Base-by-base conservation (phyloP, 2,329 filamentous ascomycete genomes). In the Gaeumannomyces tritici region DNA sequence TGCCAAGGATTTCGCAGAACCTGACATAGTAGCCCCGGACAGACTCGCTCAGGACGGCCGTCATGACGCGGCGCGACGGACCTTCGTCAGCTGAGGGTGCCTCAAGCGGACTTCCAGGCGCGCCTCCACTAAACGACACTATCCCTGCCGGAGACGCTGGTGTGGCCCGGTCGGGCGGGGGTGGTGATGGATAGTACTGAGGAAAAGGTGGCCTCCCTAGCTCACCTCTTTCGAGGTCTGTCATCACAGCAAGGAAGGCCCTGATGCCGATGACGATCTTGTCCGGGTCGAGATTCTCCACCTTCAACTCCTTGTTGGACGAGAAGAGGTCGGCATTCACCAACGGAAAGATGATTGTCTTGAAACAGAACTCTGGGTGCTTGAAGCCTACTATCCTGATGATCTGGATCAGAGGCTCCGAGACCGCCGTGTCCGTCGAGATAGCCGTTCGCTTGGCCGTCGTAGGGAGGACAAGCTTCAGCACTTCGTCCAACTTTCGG, bases 191-290 rank as follows among this genome's bases (percentile, higher is more conserved):
- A 66, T 83, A 85, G n/a, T 85, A 83, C 57, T 87, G 85, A 1
- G 95, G 95, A 67, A 98, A 97, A 0, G 92, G 90, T 3, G 95
- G 95, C 28, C 83, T 83, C 15, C 88, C 84, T 65, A 86, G 83
- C 59, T 93, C 89, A 29, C 89, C 88, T 66, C 89, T 93, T 73
- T 99, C 95, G 29, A 98, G 79, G 72, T 99, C 95, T 0, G 89
- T 84, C 85, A 99, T 93, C 67, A 98, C 91, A 35, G 89, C 90
- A 31, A 99, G 80, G 72, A 98, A 99, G 3, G 95, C 90, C 65
- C 92, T 86, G 65, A 99, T 99, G 3, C 93, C 95, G 68, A 99
- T 90, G n/a, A 98, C 93, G 77, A 97, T 96, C 69, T 91, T 89
- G 71, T 99, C 96, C 0, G 96, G 95, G 65, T 99, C 95, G 65